Percentiles rank a stretch among this genome's conserved stretches.
Evolutionary conservation across 805 yeast species (phyloP).

Genomic region (Monosporozyma unispora): DNA sequence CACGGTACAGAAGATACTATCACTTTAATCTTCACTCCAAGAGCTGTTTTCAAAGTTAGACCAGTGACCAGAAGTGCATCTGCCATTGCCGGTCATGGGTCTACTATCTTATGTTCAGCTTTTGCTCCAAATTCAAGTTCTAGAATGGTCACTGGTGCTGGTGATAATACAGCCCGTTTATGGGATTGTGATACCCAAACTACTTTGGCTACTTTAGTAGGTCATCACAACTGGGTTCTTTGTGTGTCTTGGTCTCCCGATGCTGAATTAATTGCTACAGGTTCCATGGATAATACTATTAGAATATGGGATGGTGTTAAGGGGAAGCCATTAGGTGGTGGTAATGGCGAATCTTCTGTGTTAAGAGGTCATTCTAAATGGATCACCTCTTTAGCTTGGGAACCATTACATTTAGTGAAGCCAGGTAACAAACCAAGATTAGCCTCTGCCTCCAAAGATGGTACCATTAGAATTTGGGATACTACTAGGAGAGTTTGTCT

Average conservation of each 20-base stretch:
- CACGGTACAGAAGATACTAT: slow-evolving; percentile 88
- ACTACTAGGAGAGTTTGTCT: slow-evolving; percentile 55
- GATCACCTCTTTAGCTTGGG: slow-evolving; percentile 88
- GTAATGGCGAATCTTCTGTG: slow-evolving; percentile 22
- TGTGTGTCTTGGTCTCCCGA: slow-evolving; percentile 89
- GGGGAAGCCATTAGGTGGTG: slow-evolving; percentile 66
- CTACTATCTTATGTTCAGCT: slow-evolving; percentile 83
- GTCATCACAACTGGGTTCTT: slow-evolving; percentile 90
- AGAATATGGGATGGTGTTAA: slow-evolving; percentile 76
- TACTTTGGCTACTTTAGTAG: slow-evolving; percentile 67
- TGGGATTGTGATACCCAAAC: slow-evolving; percentile 98
- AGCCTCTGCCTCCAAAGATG: slow-evolving; percentile 86
- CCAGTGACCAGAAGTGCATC: slow-evolving; percentile 87
- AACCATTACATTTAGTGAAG: slow-evolving; percentile 74
- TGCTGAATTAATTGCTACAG: slow-evolving; percentile 87
- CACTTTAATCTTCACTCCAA: slow-evolving; percentile 85
- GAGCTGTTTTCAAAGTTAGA: slow-evolving; percentile 88
- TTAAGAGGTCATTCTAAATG: slow-evolving; percentile 79
- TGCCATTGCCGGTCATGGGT: slow-evolving; percentile 91
- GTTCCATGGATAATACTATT: slow-evolving; percentile 86
- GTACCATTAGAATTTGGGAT: slow-evolving; percentile 86
- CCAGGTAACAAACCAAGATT: slow-evolving; percentile 61
- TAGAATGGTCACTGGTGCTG: slow-evolving; percentile 89
- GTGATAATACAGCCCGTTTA: slow-evolving; percentile 88
- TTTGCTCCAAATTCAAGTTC: slow-evolving; percentile 88